Conservation (phyloP, 768 basidiomycete genomes). For the Lactarius hengduanensis region DNA sequence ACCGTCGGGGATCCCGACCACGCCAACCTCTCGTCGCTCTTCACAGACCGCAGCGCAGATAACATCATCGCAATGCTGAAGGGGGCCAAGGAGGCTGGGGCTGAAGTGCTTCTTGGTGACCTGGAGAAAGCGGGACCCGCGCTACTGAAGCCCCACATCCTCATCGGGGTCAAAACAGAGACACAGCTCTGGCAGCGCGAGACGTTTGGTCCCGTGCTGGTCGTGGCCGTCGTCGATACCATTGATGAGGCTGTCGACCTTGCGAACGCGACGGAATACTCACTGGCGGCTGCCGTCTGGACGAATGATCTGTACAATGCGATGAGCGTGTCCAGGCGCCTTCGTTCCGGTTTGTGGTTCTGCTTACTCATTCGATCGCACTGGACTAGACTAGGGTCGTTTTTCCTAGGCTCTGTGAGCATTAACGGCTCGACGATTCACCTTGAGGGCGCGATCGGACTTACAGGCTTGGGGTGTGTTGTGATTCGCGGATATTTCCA, state of each 20-base stretch:
- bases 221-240: conserved; percentile 47
- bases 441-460: conserved; percentile 40
- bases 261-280: conserved; percentile 54
- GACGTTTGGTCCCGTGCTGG: conserved; percentile 58
- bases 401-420: conserved; percentile 46
- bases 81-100: conserved; percentile 46
- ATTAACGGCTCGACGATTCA: conserved; percentile 57
- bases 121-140: conserved; percentile 37
- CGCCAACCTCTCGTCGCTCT: conserved; percentile 41
- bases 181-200: conserved; percentile 58
- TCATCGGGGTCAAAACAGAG: conserved; percentile 47
- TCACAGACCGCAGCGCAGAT: conserved; percentile 45
- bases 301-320: conserved; percentile 46
- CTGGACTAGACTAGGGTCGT: not conserved
- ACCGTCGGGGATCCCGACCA: conserved; percentile 40
- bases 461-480: conserved; percentile 49
- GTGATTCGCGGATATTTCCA: not conserved
- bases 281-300: conserved; percentile 54
- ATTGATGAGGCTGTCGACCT: conserved; percentile 55
- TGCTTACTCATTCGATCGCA: not conserved
- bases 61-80: conserved; percentile 44
- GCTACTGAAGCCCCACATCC: conserved; percentile 51
- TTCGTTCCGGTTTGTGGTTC: conserved; percentile 43
- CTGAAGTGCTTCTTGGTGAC: conserved; percentile 47
- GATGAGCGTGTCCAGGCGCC: conserved; percentile 45